Conservation (phyloP, 2,329 filamentous ascomycete genomes). For the Aspergillus amoenus region DNA sequence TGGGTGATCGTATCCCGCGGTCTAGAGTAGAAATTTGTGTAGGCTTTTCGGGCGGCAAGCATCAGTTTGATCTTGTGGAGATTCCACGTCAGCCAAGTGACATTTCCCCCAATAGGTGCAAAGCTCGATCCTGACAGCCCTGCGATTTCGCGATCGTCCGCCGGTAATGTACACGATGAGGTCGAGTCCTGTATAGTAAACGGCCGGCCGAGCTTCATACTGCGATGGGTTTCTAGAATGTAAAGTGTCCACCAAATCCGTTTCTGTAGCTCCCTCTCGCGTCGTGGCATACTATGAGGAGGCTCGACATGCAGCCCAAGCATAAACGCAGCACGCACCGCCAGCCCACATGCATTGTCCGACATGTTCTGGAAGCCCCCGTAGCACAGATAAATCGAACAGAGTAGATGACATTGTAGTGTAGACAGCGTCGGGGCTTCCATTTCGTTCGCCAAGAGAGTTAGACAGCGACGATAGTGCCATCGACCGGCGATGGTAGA, state of each 20-base stretch:
- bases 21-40: conserved; percentile 11
- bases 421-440: conserved; percentile 3
- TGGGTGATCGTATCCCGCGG: background rate
- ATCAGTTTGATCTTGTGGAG: conserved; percentile 13
- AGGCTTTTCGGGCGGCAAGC: conserved; percentile 9
- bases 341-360: background rate
- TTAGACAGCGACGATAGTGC: conserved; percentile 6
- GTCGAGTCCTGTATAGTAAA: background rate
- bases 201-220: conserved; percentile 23
- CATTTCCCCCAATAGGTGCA: conserved; percentile 10
- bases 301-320: conserved; percentile 6
- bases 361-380: conserved; percentile 8
- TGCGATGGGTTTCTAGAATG: conserved; percentile 13
- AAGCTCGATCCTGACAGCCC: conserved; percentile 16
- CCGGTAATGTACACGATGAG: conserved; percentile 2
- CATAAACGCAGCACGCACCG: conserved; percentile 1
- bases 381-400: conserved; percentile 1
- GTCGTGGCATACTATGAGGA: background rate
- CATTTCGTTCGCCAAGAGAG: conserved; percentile 4
- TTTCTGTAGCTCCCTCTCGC: conserved; percentile 1
- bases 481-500: conserved; percentile 3
- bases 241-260: conserved; percentile 7
- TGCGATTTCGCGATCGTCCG: conserved; percentile 4
- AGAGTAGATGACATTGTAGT: conserved; percentile 8
- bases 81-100: conserved; percentile 21